These are phyloP conservation scores for Multifurca ochricompacta DNA, from an alignment of 768 basidiomycete genomes.

Conservation along the genomic window DNA sequence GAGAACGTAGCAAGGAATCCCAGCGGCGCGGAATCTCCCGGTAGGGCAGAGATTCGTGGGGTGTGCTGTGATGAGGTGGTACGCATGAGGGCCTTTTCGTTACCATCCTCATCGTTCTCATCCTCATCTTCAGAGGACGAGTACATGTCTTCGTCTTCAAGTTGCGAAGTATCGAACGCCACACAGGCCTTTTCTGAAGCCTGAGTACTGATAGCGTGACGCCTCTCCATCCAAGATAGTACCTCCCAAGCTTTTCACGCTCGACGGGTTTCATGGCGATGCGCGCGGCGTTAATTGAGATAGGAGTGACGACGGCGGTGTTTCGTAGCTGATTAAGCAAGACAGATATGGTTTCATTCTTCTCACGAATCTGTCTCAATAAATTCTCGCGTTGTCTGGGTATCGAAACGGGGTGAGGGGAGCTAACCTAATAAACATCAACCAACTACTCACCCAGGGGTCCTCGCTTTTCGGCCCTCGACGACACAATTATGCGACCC, in stretches of 20 bases:
- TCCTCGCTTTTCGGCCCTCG: conserved; percentile 29
- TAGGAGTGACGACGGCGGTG: conserved; percentile 26
- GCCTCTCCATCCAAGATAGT: conserved; percentile 27
- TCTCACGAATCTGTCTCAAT: conserved; percentile 29
- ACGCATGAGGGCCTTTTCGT: conserved; percentile 6
- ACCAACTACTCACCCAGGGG: conserved; percentile 26
- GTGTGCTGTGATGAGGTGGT: conserved; percentile 1
- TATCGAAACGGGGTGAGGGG: neutral
- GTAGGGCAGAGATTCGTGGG: neutral
- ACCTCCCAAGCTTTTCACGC: conserved; percentile 26
- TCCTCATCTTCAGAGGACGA: conserved; percentile 22
- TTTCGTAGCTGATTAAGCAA: conserved; percentile 25
- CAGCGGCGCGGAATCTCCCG: conserved; percentile 6
- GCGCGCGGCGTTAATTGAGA: conserved; percentile 26
- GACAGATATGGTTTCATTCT: conserved; percentile 25
- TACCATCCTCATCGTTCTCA: conserved; percentile 14
- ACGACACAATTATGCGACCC: conserved; percentile 28
- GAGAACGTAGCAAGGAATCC: conserved; percentile 19
- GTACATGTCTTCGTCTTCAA: conserved; percentile 27
- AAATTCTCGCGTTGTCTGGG: conserved; percentile 27
- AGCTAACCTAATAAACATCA: neutral
- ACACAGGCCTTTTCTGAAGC: conserved; percentile 20
- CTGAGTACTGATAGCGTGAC: conserved; percentile 19
- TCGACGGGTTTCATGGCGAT: conserved; percentile 23
- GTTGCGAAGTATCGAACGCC: conserved; percentile 26